Evolutionary conservation across 495 filamentous ascomycete species (phyloP).

Genomic region (Saxophila tyrrhenica): DNA sequence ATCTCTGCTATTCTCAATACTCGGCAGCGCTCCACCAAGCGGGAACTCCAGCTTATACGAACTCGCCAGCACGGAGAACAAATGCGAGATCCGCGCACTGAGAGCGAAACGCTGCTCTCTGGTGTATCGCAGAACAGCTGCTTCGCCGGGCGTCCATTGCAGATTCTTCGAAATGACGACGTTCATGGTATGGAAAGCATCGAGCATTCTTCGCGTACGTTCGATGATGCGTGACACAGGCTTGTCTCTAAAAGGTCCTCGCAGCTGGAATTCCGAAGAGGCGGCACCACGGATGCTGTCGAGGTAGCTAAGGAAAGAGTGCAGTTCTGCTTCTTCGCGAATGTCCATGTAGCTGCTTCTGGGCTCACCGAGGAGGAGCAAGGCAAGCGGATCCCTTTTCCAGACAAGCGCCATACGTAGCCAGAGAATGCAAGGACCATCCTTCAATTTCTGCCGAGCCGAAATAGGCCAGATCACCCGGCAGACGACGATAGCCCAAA

Average conservation of each 20-base stretch:
- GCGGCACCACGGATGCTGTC: conserved; percentile 66
- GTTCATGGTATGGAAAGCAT: conserved; percentile 92
- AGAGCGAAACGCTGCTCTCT: conserved; percentile 66
- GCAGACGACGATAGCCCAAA: conserved; percentile 90
- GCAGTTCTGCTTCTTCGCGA: conserved; percentile 62
- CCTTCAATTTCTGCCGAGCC: conserved; percentile 72
- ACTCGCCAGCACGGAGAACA: conserved; percentile 84
- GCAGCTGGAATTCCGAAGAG: conserved; percentile 67
- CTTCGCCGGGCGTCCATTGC: conserved; percentile 65
- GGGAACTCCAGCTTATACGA: conserved; percentile 91
- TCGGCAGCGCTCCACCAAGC: conserved; percentile 75
- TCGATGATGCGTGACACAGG: conserved; percentile 60
- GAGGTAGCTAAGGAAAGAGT: conserved; percentile 50
- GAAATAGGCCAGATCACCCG: conserved; percentile 87
- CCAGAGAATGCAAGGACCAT: conserved; percentile 76
- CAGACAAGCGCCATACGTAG: conserved; percentile 91
- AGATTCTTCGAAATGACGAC: conserved; percentile 76
- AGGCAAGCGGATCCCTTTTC: conserved; percentile 84
- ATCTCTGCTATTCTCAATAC: conserved; percentile 66
- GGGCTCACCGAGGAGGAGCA: conserved; percentile 46
- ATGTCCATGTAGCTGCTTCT: conserved; percentile 56
- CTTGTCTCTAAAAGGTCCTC: conserved; percentile 66
- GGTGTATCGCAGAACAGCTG: conserved; percentile 66
- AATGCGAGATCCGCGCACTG: conserved; percentile 77
- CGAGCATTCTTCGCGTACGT: conserved; percentile 70